Conservation (phyloP, 345 rosid genomes). For the Kernera saxatilis region DNA sequence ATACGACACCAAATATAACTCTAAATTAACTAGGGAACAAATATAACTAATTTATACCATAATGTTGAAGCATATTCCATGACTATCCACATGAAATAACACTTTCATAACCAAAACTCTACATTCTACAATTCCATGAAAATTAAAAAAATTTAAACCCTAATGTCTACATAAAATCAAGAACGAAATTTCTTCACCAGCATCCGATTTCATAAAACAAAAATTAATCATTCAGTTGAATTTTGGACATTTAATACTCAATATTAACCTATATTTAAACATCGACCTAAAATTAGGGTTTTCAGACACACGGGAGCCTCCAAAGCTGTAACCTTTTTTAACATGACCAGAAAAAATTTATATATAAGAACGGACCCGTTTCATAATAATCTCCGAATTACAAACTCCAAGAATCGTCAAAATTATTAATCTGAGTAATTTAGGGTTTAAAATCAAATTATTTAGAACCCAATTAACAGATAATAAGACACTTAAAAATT, state of each 20-base stretch:
- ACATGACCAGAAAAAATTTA: constrained; percentile 4
- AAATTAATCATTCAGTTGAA: neutral
- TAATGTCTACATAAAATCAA: constrained; percentile 34
- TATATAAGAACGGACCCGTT: constrained; percentile 14
- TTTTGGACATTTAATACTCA: neutral
- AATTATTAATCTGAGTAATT: constrained; percentile 16
- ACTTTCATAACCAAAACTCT: neutral
- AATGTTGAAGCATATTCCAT: neutral
- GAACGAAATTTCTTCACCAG: constrained; percentile 5
- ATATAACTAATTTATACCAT: neutral
- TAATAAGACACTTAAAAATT: constrained; percentile 15
- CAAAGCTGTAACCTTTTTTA: neutral
- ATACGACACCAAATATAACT: constrained; percentile 3
- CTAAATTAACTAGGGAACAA: neutral
- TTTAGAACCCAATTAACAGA: constrained; percentile 38
- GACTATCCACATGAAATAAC: constrained; percentile 55
- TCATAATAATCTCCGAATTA: constrained; percentile 18
- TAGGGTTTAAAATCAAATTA: constrained; percentile 46
- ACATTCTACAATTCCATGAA: constrained; percentile 1
- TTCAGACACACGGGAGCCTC: constrained; percentile 23
- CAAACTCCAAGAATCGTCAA: constrained; percentile 18
- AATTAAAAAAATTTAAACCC: constrained; percentile 33
- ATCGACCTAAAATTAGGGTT: constrained; percentile 45
- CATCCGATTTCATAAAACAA: constrained; percentile 9
- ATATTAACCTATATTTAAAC: neutral